phyloP scores from a whole-genome alignment of 257 asterid species.

The Solanum boliviense region DNA sequence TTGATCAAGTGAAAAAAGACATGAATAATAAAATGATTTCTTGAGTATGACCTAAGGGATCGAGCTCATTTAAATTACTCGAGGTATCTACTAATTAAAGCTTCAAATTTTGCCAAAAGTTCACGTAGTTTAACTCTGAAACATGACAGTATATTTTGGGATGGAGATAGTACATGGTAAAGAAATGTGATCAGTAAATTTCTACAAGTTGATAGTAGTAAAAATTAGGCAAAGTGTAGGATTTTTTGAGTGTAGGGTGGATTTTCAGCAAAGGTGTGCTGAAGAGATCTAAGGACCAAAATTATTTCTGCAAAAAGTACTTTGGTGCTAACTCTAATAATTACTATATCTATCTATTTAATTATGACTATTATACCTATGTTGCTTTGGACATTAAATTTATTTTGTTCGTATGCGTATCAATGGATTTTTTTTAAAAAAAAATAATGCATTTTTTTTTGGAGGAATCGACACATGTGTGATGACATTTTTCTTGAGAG shows the following conservation, averaged over 20 bases:
- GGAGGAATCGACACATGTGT: fast-evolving
- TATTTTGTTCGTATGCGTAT: neutral
- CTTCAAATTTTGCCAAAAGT: fast-evolving
- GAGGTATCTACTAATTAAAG: neutral
- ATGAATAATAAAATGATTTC: neutral
- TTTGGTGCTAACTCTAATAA: neutral
- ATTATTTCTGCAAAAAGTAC: neutral
- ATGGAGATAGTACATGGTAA: neutral
- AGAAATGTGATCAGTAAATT: neutral
- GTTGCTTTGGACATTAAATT: neutral
- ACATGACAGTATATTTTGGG: neutral
- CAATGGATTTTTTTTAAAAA: fast-evolving
- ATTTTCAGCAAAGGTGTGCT: neutral
- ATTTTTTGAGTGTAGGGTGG: neutral
- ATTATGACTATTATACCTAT: neutral
- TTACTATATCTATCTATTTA: neutral
- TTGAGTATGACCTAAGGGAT: no score
- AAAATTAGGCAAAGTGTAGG: neutral
- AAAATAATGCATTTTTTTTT: neutral
- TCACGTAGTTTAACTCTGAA: neutral
- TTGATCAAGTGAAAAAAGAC: neutral
- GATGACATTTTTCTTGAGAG: neutral
- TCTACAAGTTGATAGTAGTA: neutral
- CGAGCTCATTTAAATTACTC: no score
- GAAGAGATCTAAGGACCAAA: neutral